Evolutionary conservation across 2,329 filamentous ascomycete species (phyloP), one percentile per base, ranked within the genome.

Genomic region (Botrytis medusae): DNA sequence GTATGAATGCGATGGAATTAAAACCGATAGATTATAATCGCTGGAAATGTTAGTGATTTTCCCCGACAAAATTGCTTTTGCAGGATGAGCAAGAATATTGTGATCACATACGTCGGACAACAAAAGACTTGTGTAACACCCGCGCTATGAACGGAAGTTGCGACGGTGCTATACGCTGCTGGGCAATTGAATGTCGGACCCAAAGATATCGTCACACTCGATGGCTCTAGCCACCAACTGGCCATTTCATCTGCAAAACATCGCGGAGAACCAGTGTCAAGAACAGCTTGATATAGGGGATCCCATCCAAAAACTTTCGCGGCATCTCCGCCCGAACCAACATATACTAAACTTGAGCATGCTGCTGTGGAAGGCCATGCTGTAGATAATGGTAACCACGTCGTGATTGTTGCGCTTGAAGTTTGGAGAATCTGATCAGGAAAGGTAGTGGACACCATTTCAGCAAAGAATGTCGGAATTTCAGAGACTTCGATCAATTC

Each of bases 171-270:
- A 25, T 72, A 72, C 10, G 69, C 69, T 0, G 61, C 59, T 18
- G 69, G 69, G 42, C 69, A 72, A 54, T 51, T 54, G n/a, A 72
- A 72, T 0, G 60, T 65, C 25, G 69, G 69, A 3, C 69, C 69
- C 22, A 72, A 32, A 14, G 59, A 65, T 57, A 68, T 68, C 16
- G 46, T 54, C 14, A 40, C 34, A 12, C 46, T 51, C 22, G 69
- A 65, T 65, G 60, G 60, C 14, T 64, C 60, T 48, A 72, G 25
- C 69, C 69, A 72, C 69, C 69, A 72, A 65, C 32, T 65, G 25
- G 20, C 46, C 69, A 65, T 63, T 34, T 72, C 69, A 10, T 64
- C 37, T 32, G 69, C 59, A 57, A 72, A 63, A 42, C 69, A 72
- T 65, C 46, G n/a, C 6, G 69, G 69, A 20, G 69, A 64, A 12